Percentiles rank a stretch among this genome's conserved stretches.
Conservation (phyloP, 1,139 yeast genomes). For the Nakaseomyces nivariensis region DNA sequence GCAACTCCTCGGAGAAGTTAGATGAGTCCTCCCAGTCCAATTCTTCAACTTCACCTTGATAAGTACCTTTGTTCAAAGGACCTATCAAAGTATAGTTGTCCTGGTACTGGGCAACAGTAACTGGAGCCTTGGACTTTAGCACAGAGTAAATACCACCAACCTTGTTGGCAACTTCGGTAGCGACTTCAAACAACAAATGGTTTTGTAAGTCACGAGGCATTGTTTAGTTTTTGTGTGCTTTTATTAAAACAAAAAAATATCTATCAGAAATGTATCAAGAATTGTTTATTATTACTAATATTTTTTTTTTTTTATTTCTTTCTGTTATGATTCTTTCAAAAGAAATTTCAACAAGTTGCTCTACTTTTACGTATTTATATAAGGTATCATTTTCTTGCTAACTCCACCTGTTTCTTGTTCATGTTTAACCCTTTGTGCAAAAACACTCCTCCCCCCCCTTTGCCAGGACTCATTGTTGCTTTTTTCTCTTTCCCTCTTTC, state of each 20-base stretch:
- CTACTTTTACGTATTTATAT: too few relatives aligned
- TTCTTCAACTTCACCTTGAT: slow-evolving; percentile 88
- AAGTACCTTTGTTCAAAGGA: slow-evolving; percentile 67
- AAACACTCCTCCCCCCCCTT: too few relatives aligned
- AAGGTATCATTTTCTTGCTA: too few relatives aligned
- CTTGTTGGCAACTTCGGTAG: slow-evolving; percentile 94
- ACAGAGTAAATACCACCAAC: slow-evolving; percentile 97
- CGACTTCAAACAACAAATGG: slow-evolving; percentile 82
- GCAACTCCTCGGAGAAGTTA: slow-evolving; percentile 32
- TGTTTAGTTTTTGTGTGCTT: background rate
- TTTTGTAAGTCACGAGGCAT: slow-evolving; percentile 70
- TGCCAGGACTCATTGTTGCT: too few relatives aligned
- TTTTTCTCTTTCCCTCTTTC: too few relatives aligned
- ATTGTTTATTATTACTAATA: background rate
- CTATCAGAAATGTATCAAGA: background rate
- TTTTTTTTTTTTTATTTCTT: too few relatives aligned
- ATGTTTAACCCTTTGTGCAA: too few relatives aligned
- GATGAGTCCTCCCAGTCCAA: slow-evolving; percentile 54
- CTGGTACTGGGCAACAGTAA: slow-evolving; percentile 84
- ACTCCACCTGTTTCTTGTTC: too few relatives aligned
- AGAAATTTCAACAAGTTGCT: too few relatives aligned
- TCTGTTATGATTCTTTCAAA: too few relatives aligned
- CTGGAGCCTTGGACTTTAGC: slow-evolving; percentile 89
- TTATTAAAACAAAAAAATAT: background rate
- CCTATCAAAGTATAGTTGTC: slow-evolving; percentile 82